Conservation (phyloP, 2,329 filamentous ascomycete genomes). For the Sarocladiaceae sp. region DNA sequence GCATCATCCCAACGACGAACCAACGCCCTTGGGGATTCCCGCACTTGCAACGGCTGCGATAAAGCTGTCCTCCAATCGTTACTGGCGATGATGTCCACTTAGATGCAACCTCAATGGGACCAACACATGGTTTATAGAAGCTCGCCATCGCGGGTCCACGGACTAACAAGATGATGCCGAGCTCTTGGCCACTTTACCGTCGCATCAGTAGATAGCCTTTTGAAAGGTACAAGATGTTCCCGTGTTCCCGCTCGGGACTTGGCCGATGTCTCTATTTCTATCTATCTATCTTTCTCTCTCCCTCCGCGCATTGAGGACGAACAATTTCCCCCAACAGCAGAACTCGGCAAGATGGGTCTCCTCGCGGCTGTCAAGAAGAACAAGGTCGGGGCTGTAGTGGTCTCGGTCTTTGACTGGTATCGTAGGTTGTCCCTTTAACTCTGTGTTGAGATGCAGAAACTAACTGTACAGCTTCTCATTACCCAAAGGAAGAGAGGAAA, state of each 20-base stretch:
- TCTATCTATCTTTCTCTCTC: neutral
- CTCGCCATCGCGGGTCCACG: neutral
- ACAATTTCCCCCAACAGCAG: too few relatives aligned
- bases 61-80: neutral
- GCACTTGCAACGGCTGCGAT: neutral
- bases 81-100: neutral
- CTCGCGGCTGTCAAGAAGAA: constrained; percentile 15
- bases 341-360: constrained; percentile 11
- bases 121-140: neutral
- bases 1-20: neutral
- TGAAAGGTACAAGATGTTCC: too few relatives aligned
- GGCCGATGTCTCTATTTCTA: too few relatives aligned
- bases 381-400: constrained; percentile 18
- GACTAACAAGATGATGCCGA: neutral
- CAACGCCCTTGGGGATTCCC: neutral
- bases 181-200: neutral
- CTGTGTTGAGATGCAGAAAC: neutral
- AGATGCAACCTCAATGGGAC: neutral
- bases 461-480: constrained; percentile 17
- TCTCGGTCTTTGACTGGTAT: constrained; percentile 24
- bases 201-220: too few relatives aligned
- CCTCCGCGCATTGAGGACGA: neutral
- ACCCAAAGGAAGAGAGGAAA: constrained; percentile 18
- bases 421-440: constrained; percentile 14
- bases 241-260: too few relatives aligned